Evolutionary conservation across 345 rosid species (phyloP).

Genomic region (Dovyalis caffra): DNA sequence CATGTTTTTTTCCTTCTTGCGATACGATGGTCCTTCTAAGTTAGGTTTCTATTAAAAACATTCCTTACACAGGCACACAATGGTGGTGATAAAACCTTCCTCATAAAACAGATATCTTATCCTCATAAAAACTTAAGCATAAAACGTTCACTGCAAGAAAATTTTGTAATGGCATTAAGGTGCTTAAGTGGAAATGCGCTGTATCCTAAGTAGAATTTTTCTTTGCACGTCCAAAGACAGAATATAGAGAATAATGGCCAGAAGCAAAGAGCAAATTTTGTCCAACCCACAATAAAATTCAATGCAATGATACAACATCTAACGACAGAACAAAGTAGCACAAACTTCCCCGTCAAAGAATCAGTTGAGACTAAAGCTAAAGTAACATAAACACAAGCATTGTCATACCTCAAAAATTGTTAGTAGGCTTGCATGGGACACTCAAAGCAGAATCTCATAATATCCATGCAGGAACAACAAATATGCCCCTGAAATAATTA

Average conservation of each 20-base stretch:
- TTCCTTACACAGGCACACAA: background rate
- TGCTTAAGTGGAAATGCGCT: background rate
- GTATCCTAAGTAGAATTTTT: background rate
- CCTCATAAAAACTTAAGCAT: background rate
- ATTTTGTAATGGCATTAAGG: background rate
- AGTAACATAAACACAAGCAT: constrained; percentile 19
- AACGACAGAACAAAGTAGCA: constrained; percentile 4
- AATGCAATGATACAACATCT: constrained; percentile 16
- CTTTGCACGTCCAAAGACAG: background rate
- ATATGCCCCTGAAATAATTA: background rate
- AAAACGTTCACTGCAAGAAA: background rate
- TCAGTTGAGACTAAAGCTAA: constrained; percentile 21
- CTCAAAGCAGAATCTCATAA: constrained; percentile 11
- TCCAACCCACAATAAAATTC: constrained; percentile 3
- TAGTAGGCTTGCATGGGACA: constrained; percentile 14
- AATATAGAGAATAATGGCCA: background rate
- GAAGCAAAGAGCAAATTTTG: constrained; percentile 14
- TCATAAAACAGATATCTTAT: background rate
- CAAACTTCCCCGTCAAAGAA: constrained; percentile 26
- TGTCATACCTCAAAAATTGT: constrained; percentile 35
- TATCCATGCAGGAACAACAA: constrained; percentile 12
- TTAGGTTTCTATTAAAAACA: too few species aligned
- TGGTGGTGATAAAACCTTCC: background rate
- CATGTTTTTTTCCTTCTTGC: background rate
- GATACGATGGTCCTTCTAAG: background rate